Base-by-base conservation (phyloP, 768 basidiomycete genomes). In the Mycena galericulata region DNA sequence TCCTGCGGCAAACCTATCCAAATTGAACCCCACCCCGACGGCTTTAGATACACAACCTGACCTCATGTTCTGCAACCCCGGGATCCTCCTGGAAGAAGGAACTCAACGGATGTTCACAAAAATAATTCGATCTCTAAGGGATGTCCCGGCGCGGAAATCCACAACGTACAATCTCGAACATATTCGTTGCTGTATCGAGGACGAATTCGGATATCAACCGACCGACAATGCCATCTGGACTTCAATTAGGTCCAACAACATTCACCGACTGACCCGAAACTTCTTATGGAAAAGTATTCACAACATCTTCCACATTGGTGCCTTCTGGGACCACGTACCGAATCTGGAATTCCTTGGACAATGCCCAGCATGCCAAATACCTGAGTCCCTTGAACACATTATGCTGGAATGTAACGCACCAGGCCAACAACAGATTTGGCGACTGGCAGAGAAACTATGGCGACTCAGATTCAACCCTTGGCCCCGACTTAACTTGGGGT, bases 341-440 rank as follows among this genome's bases (percentile, higher is more conserved):
- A 43, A 56, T 18, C 26, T 38, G 7, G 55, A 56, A 22, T 27
- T 30, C 4, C 30, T 56, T 17, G 55, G 14, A 5, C 18, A 36
- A 30, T 60, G 58, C 30, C 3, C 45, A 34, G 20, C 22, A 3
- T 60, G 58, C 30, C 3, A n/a, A 46, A 32, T 65, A 22, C 51
- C 55, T 2, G 64, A 65, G 22, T 32, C 64, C 0, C 41, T 65
- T 1, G 53, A 65, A 49, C 64, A 65, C 20, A 58, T 65, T 10
- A n/a, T 65, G 24, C 53, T 57, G 2, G 55, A 65, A 38, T 65
- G 64, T 34, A 10, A 47, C 9, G 64, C 64, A 49, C 53, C 64
- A 4, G 64, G 64, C 30, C 55, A 65, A 27, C 51, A 49, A n/a
- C 34, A 54, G 18, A n/a, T n/a, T n/a, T n/a, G n/a, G n/a, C n/a